Evolutionary conservation across 805 yeast genomes (phyloP), one percentile per base, ranked within the genome.

Genomic region (Metschnikowia santaceciliae): DNA sequence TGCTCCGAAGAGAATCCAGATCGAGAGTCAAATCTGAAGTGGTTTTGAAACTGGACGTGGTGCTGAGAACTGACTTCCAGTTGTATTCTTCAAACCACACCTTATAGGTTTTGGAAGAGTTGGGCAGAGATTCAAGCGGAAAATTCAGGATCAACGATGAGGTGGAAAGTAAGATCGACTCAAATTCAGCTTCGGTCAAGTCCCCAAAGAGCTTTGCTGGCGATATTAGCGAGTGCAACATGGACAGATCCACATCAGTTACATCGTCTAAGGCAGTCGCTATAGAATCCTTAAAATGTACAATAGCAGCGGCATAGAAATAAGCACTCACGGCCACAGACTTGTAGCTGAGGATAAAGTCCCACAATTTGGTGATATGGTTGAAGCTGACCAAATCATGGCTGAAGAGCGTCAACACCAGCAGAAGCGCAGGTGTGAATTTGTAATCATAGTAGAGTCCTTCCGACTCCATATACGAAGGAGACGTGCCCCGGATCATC

Each of bases 381-480:
- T 69, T 69, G 44, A 77, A 68, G 33, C 75, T 72, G 41, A 72
- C 80, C 37, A 73, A 50, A 53, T 89, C 90, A 68, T 91, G 97
- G 7, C 92, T 72, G 63, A 84, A 89, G 42, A 88, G 58, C 1
- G 98, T 90, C 34, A 92, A 72, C 1, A 92, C 70, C 0, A 92
- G 79, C 17, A 96, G 86, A 14, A 94, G 67, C 0, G 90, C 86
- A 61, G 82, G 91, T 30, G 52, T 56, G 37, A 72, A 71, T 34
- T 61, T 64, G 59, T 73, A 74, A 54, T 69, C 74, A 58, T 60
- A 74, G 26, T 54, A 53, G 17, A 43, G 40, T 6, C 72, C 71
- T 52, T 59, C 62, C 1, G 69, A 53, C 41, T 56, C 50, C 4
- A 57, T 15, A 50, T 54, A 62, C 4, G 68, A 57, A 46, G 62